These are phyloP conservation scores for Aethionema arabicum DNA, from an alignment of 345 rosid genomes.

Conservation along the genomic window DNA sequence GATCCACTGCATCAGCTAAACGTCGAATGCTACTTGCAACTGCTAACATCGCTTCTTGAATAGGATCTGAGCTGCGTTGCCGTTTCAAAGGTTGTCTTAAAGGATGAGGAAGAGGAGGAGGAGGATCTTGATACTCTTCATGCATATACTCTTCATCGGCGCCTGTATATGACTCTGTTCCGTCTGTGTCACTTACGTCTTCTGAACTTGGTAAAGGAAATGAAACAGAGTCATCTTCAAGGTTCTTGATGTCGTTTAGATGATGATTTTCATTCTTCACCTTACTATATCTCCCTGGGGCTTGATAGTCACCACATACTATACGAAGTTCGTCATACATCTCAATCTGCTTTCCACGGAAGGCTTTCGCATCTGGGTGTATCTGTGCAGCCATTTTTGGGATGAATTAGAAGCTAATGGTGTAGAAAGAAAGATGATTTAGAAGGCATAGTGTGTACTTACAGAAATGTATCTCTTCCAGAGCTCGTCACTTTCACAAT, in stretches of 20 bases:
- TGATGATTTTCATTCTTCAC: constrained; percentile 56
- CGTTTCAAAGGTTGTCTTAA: constrained; percentile 56
- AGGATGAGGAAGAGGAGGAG: constrained; percentile 57
- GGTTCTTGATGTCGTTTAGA: constrained; percentile 43
- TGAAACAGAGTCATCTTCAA: constrained; percentile 75
- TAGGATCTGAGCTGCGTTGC: constrained; percentile 53
- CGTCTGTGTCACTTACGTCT: constrained; percentile 68
- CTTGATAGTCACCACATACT: constrained; percentile 81
- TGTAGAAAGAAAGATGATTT: not conserved
- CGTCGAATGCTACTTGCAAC: constrained; percentile 73
- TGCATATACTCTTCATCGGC: constrained; percentile 45
- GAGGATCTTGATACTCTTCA: constrained; percentile 53
- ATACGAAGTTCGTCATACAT: constrained; percentile 80
- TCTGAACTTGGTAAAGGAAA: constrained; percentile 61
- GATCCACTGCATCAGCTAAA: constrained; percentile 74
- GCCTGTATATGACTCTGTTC: constrained; percentile 68
- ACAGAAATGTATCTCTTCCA: constrained; percentile 83
- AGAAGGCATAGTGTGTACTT: constrained; percentile 28
- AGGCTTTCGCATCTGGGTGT: constrained; percentile 74
- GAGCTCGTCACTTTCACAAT: constrained; percentile 66
- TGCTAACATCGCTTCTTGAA: constrained; percentile 70
- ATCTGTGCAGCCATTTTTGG: constrained; percentile 45
- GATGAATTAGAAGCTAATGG: not conserved
- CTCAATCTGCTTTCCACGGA: constrained; percentile 78
- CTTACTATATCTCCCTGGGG: constrained; percentile 63